A percentile compares a stretch with the other conserved stretches of the same genome.
These are phyloP conservation scores for Aphanocladium album DNA, from an alignment of 2,329 filamentous ascomycete genomes.

Conservation along the genomic window DNA sequence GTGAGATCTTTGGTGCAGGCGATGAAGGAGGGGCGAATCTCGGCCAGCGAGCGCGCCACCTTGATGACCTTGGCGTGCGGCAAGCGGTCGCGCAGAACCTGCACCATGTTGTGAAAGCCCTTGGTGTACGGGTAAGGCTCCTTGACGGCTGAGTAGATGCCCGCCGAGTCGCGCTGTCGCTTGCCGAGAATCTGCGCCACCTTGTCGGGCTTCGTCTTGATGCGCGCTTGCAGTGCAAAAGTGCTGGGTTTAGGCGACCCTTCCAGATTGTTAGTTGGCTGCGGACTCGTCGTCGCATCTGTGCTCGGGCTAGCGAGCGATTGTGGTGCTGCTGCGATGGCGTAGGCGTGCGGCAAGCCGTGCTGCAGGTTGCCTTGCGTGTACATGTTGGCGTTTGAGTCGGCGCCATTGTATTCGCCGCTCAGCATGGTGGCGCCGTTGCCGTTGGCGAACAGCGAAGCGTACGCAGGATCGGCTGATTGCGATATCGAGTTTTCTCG, in stretches of 20 bases:
- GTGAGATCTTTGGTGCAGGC: conserved; percentile 86
- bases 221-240: conserved; percentile 27
- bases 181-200: conserved; percentile 51
- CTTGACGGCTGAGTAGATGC: conserved; percentile 83
- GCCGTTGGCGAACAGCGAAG: conserved; percentile 48
- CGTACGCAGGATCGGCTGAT: conserved; percentile 33
- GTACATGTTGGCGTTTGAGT: conserved; percentile 45
- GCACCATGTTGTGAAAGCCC: conserved; percentile 84
- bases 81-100: conserved; percentile 73
- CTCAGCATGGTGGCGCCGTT: conserved; percentile 41
- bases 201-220: conserved; percentile 41
- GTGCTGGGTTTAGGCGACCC: conserved; percentile 38
- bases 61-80: conserved; percentile 69
- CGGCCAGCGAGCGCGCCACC: conserved; percentile 82
- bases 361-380: conserved; percentile 56
- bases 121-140: conserved; percentile 88
- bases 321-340: conserved; percentile 57
- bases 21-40: conserved; percentile 89
- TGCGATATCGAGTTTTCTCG: conserved; percentile 54
- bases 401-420: conserved; percentile 49
- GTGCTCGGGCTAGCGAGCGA: conserved; percentile 61
- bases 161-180: conserved; percentile 66
- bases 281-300: conserved; percentile 57
- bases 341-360: conserved; percentile 60
- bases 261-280: conserved; percentile 50